Conservation (phyloP, 1,284 basidiomycete species). For the Wallemia hederae region DNA sequence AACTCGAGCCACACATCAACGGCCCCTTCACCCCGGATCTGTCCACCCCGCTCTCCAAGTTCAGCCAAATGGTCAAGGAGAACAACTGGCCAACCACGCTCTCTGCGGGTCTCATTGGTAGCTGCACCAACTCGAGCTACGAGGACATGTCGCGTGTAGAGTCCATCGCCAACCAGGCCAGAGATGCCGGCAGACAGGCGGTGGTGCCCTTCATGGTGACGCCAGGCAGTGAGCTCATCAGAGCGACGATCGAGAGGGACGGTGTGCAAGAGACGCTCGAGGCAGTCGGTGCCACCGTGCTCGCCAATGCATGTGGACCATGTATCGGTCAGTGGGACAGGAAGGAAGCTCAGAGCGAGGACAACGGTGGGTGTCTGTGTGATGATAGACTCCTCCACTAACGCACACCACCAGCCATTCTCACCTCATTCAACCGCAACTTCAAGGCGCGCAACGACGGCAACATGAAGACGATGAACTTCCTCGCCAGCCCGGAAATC, state of each 20-base stretch:
- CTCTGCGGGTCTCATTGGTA: conserved; percentile 74
- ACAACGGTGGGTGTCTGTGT: conserved; percentile 42
- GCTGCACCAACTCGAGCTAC: conserved; percentile 92
- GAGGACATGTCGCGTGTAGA: conserved; percentile 84
- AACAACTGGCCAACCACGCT: conserved; percentile 79
- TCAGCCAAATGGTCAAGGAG: conserved; percentile 45
- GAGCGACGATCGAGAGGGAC: conserved; percentile 91
- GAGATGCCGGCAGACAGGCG: conserved; percentile 43
- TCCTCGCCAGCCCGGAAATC: conserved; percentile 84
- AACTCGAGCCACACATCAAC: conserved; percentile 81
- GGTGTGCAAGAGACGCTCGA: conserved; percentile 50
- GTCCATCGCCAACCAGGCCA: conserved; percentile 69
- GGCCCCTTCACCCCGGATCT: conserved; percentile 96
- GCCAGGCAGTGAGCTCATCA: conserved; percentile 87
- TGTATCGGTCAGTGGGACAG: conserved; percentile 99
- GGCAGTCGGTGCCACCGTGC: conserved; percentile 62
- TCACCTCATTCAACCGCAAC: conserved; percentile 94
- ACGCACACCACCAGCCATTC: conserved; percentile 34
- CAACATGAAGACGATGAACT: conserved; percentile 86
- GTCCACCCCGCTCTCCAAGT: conserved; percentile 78
- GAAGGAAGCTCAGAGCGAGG: conserved; percentile 58
- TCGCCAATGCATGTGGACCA: conserved; percentile 95
- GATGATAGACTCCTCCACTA: neutral
- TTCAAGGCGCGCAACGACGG: conserved; percentile 97
- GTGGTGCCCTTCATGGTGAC: conserved; percentile 90